Evolutionary conservation across 108 stramenopile species (phyloP).

Genomic region (Discostella stelligeroides): DNA sequence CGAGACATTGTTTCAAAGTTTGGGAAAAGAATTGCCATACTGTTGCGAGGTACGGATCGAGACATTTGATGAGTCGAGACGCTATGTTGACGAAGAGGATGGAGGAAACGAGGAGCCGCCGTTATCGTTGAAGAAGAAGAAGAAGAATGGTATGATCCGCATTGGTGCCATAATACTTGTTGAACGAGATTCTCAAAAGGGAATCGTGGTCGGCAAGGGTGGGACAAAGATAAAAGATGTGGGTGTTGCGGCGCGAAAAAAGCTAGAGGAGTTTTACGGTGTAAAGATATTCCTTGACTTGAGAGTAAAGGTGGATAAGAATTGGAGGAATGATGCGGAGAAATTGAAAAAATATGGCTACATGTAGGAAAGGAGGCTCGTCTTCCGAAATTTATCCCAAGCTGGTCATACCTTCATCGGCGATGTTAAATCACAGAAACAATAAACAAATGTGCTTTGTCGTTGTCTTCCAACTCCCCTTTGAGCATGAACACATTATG

Average conservation of each 20-base stretch:
- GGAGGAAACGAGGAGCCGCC: slow-evolving; percentile 1
- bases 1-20: slow-evolving; percentile 74
- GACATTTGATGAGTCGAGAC: slow-evolving; percentile 82
- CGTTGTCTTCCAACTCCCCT: no score
- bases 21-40: slow-evolving; percentile 93
- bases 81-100: slow-evolving; percentile 32
- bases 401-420: no score
- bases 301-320: slow-evolving; percentile 91
- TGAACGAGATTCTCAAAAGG: slow-evolving; percentile 91
- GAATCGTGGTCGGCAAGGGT: slow-evolving; percentile 89
- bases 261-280: slow-evolving; percentile 74
- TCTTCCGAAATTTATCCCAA: background rate
- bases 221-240: slow-evolving; percentile 89
- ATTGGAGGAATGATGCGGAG: slow-evolving; percentile 89
- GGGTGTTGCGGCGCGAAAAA: slow-evolving; percentile 78
- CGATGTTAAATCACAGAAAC: no score
- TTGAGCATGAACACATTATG: no score
- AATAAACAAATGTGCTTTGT: no score
- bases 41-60: slow-evolving; percentile 91
- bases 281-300: slow-evolving; percentile 79
- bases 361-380: slow-evolving; percentile 21
- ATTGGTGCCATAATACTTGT: slow-evolving; percentile 86
- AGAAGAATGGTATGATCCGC: slow-evolving; percentile 51
- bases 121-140: slow-evolving; percentile 29
- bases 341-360: slow-evolving; percentile 88